phyloP scores from a whole-genome alignment of 1,284 basidiomycete genomes.

The Pholiota adiposa region DNA sequence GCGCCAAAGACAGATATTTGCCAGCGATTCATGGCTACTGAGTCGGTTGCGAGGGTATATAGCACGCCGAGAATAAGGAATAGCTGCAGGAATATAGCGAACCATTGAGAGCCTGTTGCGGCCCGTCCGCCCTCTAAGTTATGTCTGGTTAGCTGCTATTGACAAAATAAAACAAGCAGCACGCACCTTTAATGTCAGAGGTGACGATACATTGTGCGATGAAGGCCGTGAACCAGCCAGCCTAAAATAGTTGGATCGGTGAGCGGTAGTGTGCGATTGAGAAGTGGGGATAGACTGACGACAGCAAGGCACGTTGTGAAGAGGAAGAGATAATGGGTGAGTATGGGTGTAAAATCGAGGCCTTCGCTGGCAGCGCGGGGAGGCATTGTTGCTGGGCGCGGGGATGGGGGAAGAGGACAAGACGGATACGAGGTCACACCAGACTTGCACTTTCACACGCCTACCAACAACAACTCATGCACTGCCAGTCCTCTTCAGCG shows the following conservation, averaged over 20 bases:
- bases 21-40: slow-evolving; percentile 83
- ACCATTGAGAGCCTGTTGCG: slow-evolving; percentile 82
- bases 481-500: neutral
- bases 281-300: slow-evolving; percentile 47
- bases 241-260: slow-evolving; percentile 42
- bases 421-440: slow-evolving; percentile 13
- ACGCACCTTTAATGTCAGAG: slow-evolving; percentile 51
- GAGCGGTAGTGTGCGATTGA: neutral
- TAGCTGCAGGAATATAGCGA: slow-evolving; percentile 87
- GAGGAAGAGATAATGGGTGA: slow-evolving; percentile 89
- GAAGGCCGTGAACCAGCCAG: slow-evolving; percentile 94
- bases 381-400: slow-evolving; percentile 44
- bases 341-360: slow-evolving; percentile 82
- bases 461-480: slow-evolving; percentile 6
- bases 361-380: slow-evolving; percentile 55
- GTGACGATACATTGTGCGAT: slow-evolving; percentile 78
- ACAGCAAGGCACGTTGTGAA: slow-evolving; percentile 83
- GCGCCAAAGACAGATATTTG: slow-evolving; percentile 90
- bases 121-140: slow-evolving; percentile 34
- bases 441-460: slow-evolving; percentile 28
- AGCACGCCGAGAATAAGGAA: slow-evolving; percentile 82
- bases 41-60: slow-evolving; percentile 84
- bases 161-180: slow-evolving; percentile 28
- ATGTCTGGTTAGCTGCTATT: slow-evolving; percentile 14
- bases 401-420: slow-evolving; percentile 18